Evolutionary conservation across 2,329 filamentous ascomycete species (phyloP), one percentile per base, ranked within the genome.

Genomic region (Colletotrichum scovillei): DNA sequence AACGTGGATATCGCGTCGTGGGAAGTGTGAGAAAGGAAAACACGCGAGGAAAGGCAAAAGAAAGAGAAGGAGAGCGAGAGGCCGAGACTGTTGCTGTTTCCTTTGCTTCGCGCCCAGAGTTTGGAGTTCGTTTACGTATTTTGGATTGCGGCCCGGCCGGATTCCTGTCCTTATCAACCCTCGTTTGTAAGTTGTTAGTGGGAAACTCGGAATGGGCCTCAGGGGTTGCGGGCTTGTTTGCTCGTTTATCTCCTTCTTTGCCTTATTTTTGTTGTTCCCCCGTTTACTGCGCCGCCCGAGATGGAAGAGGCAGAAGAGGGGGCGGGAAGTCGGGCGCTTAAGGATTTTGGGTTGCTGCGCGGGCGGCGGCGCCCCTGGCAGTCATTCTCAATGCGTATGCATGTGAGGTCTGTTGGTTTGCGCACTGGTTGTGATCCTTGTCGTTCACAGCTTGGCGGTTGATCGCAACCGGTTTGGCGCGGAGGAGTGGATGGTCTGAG

Each of bases 101-200:
- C 35, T 38, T 16, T 38, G 35, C 14, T 16, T 38, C 35, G 35
- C 12, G 35, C 35, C 35, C 5, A 38, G 35, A 4, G 0, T 38
- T 6, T 1, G 35, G 5, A 5, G 35, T 12, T 60, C 57, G 35
- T 6, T 52, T 30, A 19, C 74, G 57, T 92, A 86, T 3, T 81
- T 74, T 75, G 86, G 88, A 22, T 8, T 2, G 49, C 63, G 32
- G 16, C 24, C n/a, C 2, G 46, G 32, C 32, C 19, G 63, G 56
- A 26, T 1, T 49, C 30, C 30, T 56, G 55, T 67, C 19, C 42
- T 67, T 60, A 46, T 42, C 1, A 52, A 57, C 49, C 35, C 35
- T 28, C 26, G 12, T 49, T 22, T 19, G n/a, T 5, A 4, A 24
- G 6, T 24, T 49, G 59, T 46, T 32, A 5, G 14, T 7, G 53